phyloP scores from a whole-genome alignment of 805 yeast species.

The Lipomyces starkeyi region DNA sequence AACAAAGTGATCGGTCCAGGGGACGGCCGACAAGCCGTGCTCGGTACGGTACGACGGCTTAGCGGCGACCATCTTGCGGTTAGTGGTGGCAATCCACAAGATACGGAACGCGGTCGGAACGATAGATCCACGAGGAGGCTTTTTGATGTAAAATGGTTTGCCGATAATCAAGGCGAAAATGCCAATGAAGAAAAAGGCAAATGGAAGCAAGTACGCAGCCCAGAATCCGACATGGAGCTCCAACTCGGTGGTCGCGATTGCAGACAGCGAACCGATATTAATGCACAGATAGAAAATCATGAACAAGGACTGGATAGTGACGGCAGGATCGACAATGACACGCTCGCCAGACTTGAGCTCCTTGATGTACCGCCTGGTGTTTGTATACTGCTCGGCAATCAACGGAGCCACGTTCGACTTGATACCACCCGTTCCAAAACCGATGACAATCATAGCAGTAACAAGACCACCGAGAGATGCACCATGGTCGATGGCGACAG shows the following conservation, averaged over 20 bases:
- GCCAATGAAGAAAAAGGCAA: conserved; percentile 65
- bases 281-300: conserved; percentile 78
- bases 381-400: conserved; percentile 75
- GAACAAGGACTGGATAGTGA: conserved; percentile 74
- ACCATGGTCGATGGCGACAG: conserved; percentile 56
- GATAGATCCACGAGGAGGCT: conserved; percentile 67
- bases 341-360: conserved; percentile 65
- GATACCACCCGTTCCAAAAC: conserved; percentile 81
- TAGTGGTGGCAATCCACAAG: conserved; percentile 52
- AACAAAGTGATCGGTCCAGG: conserved; percentile 73
- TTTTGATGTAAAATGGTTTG: conserved; percentile 59
- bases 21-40: conserved; percentile 46
- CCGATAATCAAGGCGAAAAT: conserved; percentile 60
- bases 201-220: conserved; percentile 74
- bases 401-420: conserved; percentile 77
- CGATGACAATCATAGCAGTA: conserved; percentile 63
- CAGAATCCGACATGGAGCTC: conserved; percentile 65
- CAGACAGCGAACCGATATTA: conserved; percentile 75
- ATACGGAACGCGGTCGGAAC: conserved; percentile 60
- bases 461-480: conserved; percentile 70
- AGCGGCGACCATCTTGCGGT: conserved; percentile 59
- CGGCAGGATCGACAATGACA: conserved; percentile 71
- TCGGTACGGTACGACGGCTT: conserved; percentile 62
- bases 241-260: conserved; percentile 76
- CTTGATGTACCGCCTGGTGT: conserved; percentile 63